Evolutionary conservation across 1,284 basidiomycete genomes (phyloP), one percentile per base, ranked within the genome.

Genomic region (Moesziomyces sp.): DNA sequence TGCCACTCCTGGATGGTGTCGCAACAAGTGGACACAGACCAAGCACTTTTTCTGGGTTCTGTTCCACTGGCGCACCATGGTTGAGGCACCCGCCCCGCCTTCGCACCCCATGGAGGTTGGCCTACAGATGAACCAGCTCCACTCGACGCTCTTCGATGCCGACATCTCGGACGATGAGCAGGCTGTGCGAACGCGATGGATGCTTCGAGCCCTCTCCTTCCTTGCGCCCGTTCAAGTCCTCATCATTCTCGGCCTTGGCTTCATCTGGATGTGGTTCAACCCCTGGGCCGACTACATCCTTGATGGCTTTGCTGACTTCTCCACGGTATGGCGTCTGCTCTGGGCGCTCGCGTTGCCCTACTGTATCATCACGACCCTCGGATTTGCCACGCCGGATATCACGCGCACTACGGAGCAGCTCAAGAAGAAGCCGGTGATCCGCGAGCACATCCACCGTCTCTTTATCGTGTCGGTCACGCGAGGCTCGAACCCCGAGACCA

Each of bases 381-480:
- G 85, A 10, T 76, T 81, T 60, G 64, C 65, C 52, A 61, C 80
- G 66, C 72, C 80, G 46, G 85, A 85, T 70, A 82, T 85, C 48
- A 85, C 85, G 14, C 84, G 84, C 59, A 83, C 83, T 40, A 65
- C 77, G 50, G 74, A 78, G 52, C 53, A 71, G 42, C 79, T 83
- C 71, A 83, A 83, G 60, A 83, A 84, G 78, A 83, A 82, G 70
- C 79, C 80, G 3, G 85, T 85, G 21, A 70, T 74, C 58, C 81
- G 85, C 58, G 85, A 85, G 56, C 80, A 85, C 61, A 85, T 85
- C 54, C 83, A 85, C 65, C 83, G 85, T 66, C 80, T 85, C 61
- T 85, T 84, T 76, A 82, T 85, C 60, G 78, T 85, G 28, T 82
- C 85, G 46, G 85, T 85, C 59, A 85, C 85, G 24, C 85, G 85